Evolutionary conservation across 1,139 yeast species (phyloP), one percentile per base, ranked within the genome.

Genomic region (Taphrina populina): DNA sequence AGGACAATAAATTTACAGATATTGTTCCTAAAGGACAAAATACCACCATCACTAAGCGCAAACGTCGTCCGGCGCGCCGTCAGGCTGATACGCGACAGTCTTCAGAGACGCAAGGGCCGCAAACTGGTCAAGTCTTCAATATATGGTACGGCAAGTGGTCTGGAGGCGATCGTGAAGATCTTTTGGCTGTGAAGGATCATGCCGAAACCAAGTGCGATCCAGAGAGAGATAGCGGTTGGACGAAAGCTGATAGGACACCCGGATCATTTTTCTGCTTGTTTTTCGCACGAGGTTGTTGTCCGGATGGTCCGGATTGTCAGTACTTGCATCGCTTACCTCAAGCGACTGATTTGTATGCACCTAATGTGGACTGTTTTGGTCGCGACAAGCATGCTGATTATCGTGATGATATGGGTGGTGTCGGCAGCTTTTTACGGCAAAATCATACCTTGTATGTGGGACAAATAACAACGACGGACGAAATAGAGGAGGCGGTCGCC

Each of bases 361-460:
- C 82, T 10, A 82, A 88, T 1, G 79, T 82, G 36, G 98, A 92
- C 69, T 90, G 97, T 65, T 92, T 92, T 73, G 97, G 97, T 0
- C 73, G 98, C 58, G 95, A 87, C 66, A 87, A 84, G 67, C 84
- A 85, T 60, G 76, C 86, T 0, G 85, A 81, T 41, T 87, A 87
- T 66, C 74, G 88, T 62, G 96, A 90, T 63, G 98, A 92, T 69
- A 88, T 88, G 96, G 83, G 85, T 41, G 98, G 97, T 20, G 84
- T 88, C 1, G 98, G 97, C 0, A 82, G 90, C n/a, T 82, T 90
- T 65, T 76, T 79, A 62, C 72, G 76, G 34, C 74, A 74, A 23
- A 90, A 88, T 66, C 71, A 83, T 57, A 88, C 96, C 0, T 67
- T 92, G 7, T 90, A 84, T 65, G 78, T 92, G 1, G 95, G 95